phyloP scores from a whole-genome alignment of 805 yeast genomes.

The Ogataea glucozyma region DNA sequence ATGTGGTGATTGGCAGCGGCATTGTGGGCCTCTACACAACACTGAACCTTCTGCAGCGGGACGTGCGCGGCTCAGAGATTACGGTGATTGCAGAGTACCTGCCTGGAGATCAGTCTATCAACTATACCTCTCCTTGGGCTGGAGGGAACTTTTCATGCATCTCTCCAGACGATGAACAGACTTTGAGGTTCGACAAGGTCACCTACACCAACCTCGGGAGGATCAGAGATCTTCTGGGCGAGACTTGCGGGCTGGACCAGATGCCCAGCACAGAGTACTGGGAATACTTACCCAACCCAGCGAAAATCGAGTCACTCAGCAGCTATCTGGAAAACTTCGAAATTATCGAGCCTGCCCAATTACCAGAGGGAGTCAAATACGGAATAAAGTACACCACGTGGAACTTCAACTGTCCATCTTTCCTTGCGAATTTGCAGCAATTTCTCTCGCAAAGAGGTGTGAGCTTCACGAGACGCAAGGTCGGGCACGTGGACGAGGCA shows the following conservation, averaged over 20 bases:
- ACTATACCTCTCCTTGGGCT: constrained; percentile 83
- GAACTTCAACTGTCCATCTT: constrained; percentile 73
- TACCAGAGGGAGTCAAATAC: constrained; percentile 53
- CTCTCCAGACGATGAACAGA: constrained; percentile 55
- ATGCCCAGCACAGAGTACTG: constrained; percentile 60
- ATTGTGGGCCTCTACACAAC: constrained; percentile 68
- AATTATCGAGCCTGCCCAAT: constrained; percentile 37
- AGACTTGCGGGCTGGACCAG: constrained; percentile 52
- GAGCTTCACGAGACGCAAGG: constrained; percentile 44
- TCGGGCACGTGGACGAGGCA: constrained; percentile 61
- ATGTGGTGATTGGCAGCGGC: constrained; percentile 52
- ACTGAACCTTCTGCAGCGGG: constrained; percentile 44
- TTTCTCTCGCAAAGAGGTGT: constrained; percentile 53
- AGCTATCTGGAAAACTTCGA: constrained; percentile 51
- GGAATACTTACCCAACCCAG: constrained; percentile 48
- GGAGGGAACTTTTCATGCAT: constrained; percentile 64
- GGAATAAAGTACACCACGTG: constrained; percentile 62
- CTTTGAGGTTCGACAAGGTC: constrained; percentile 52
- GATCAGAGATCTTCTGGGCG: constrained; percentile 47
- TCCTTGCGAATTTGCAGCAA: constrained; percentile 47
- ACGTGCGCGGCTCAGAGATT: constrained; percentile 43
- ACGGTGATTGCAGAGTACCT: constrained; percentile 62
- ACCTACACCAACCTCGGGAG: constrained; percentile 52
- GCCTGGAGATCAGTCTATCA: constrained; percentile 77
- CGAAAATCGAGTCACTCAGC: constrained; percentile 48